Percentiles rank a stretch among this genome's conserved stretches.
Evolutionary conservation across 1,284 basidiomycete genomes (phyloP).

Genomic region (Fomitiporia mediterranea): DNA sequence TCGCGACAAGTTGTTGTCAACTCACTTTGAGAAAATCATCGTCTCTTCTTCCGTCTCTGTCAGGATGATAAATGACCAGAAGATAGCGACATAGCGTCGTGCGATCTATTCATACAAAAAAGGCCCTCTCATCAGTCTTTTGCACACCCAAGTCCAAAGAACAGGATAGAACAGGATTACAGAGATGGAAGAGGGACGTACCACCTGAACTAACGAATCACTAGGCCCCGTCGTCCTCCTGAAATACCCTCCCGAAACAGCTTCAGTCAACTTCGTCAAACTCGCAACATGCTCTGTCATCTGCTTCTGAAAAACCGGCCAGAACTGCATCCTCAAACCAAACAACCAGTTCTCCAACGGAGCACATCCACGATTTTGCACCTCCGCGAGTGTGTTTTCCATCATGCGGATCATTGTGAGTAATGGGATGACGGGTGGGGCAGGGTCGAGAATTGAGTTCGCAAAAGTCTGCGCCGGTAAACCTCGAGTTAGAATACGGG

Average conservation of each 20-base stretch:
- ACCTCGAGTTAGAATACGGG: too few relatives aligned
- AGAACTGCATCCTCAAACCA: slow-evolving; percentile 75
- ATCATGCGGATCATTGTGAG: slow-evolving; percentile 87
- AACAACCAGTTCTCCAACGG: slow-evolving; percentile 80
- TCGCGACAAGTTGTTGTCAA: slow-evolving; percentile 10
- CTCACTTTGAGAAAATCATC: slow-evolving; percentile 91
- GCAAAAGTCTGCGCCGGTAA: slow-evolving; percentile 56
- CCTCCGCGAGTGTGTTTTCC: slow-evolving; percentile 69
- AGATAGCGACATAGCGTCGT: slow-evolving; percentile 69
- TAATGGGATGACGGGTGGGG: slow-evolving; percentile 69
- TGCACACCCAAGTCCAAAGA: background rate
- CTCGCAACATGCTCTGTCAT: slow-evolving; percentile 83
- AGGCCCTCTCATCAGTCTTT: too few relatives aligned
- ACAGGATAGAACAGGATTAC: background rate
- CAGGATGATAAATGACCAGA: slow-evolving; percentile 74
- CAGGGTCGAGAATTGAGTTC: slow-evolving; percentile 57
- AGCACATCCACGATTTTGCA: slow-evolving; percentile 69
- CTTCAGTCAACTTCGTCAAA: slow-evolving; percentile 77
- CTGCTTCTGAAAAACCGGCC: slow-evolving; percentile 86
- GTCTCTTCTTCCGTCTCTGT: slow-evolving; percentile 85
- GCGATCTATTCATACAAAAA: slow-evolving; percentile 35
- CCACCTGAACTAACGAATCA: slow-evolving; percentile 61
- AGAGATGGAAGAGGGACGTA: slow-evolving; percentile 32
- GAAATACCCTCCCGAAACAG: slow-evolving; percentile 60
- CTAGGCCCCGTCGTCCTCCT: slow-evolving; percentile 58